phyloP scores from a whole-genome alignment of 495 filamentous ascomycete species.

The Aspergillus carlsbadensis region DNA sequence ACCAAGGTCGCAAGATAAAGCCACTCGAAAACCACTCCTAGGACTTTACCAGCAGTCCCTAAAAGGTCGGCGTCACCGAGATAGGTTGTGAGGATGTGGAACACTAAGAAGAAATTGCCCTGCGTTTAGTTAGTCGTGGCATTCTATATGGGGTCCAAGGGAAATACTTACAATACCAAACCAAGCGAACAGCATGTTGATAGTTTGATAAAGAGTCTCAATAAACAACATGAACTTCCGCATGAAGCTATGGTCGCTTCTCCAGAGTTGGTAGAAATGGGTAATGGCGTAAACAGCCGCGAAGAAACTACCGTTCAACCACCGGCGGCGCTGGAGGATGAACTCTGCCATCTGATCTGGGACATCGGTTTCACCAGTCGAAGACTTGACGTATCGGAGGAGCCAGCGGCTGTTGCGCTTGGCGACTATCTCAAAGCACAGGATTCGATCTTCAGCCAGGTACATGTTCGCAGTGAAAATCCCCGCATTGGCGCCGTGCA shows the following conservation, averaged over 20 bases:
- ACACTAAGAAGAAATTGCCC: conserved; percentile 99
- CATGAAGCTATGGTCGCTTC: conserved; percentile 83
- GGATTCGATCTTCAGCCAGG: conserved; percentile 96
- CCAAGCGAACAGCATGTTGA: conserved; percentile 98
- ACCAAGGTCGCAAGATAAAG: conserved; percentile 88
- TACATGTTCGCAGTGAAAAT: conserved; percentile 99
- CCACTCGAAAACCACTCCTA: conserved; percentile 94
- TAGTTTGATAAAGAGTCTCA: conserved; percentile 90
- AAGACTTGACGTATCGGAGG: conserved; percentile 95
- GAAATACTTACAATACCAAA: conserved; percentile 71
- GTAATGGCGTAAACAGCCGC: conserved; percentile 93
- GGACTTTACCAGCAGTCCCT: conserved; percentile 69
- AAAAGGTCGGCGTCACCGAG: conserved; percentile 66
- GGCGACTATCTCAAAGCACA: conserved; percentile 97
- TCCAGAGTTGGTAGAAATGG: conserved; percentile 92
- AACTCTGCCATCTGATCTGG: conserved; percentile 92
- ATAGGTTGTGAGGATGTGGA: conserved; percentile 91
- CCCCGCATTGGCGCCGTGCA: conserved; percentile 92
- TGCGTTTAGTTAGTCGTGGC: conserved; percentile 20
- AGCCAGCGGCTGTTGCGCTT: conserved; percentile 98
- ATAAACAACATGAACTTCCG: conserved; percentile 87
- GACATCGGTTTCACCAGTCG: conserved; percentile 97
- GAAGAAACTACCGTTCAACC: conserved; percentile 99
- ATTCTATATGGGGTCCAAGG: not conserved
- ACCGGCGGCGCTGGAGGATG: conserved; percentile 93